Conservation (phyloP, 2,329 filamentous ascomycete genomes). For the Fusarium incarnatum region DNA sequence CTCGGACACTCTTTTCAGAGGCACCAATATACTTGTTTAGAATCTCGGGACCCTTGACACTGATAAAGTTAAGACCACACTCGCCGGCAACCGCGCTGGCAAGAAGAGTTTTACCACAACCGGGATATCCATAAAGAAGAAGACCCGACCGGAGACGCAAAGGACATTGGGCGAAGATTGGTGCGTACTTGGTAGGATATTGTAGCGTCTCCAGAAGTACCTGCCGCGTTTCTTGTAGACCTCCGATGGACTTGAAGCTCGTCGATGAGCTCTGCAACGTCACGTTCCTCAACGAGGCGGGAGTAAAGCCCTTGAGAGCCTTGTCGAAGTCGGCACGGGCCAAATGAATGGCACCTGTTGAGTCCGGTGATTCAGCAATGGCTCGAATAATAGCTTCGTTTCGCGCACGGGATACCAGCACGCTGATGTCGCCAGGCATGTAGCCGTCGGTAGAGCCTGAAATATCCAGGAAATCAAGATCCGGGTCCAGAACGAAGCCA, state of each 20-base stretch:
- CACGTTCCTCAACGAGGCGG: constrained; percentile 93
- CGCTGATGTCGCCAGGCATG: constrained; percentile 92
- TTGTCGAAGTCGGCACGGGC: constrained; percentile 81
- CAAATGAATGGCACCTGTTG: constrained; percentile 69
- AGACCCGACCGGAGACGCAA: constrained; percentile 93
- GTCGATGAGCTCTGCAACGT: constrained; percentile 93
- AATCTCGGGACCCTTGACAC: constrained; percentile 97
- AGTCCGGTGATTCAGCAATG: constrained; percentile 67
- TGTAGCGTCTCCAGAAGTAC: constrained; percentile 95
- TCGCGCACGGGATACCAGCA: constrained; percentile 86
- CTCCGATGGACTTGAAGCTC: constrained; percentile 92
- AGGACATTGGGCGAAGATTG: constrained; percentile 96
- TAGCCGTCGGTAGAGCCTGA: constrained; percentile 96
- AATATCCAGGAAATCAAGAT: constrained; percentile 91
- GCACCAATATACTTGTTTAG: constrained; percentile 99
- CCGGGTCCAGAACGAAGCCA: constrained; percentile 78
- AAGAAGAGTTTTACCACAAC: constrained; percentile 95
- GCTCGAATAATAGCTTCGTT: constrained; percentile 93
- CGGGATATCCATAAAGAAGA: constrained; percentile 92
- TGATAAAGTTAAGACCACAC: constrained; percentile 98
- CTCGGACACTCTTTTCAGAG: constrained; percentile 94
- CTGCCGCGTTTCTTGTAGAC: constrained; percentile 84
- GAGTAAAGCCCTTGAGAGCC: constrained; percentile 92
- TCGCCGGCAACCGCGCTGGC: constrained; percentile 98
- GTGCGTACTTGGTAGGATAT: constrained; percentile 97